Base-by-base conservation (phyloP, 2,329 filamentous ascomycete species). In the Colletotrichum simmondsii region DNA sequence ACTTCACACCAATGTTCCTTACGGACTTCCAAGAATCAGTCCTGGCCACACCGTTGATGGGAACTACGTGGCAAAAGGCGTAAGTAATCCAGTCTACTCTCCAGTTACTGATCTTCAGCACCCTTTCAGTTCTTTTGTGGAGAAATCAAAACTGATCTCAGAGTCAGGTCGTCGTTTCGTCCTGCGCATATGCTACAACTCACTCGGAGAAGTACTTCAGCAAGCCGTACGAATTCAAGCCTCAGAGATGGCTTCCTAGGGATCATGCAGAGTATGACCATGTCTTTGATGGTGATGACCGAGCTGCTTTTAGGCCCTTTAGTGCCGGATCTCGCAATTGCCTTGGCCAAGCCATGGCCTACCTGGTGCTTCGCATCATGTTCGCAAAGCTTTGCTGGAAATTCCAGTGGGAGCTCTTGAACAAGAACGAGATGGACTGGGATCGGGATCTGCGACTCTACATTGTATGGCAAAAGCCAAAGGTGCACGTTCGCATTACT, bases 391-490 rank as follows among this genome's bases (percentile, higher is more conserved):
- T 58, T 22, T 35, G 28, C 22, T 69, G 66, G 66, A 57, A 37
- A 2, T 69, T 62, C 37, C 26, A 69, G 19, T 53, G 46, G 66
- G 66, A 69, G 14, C 24, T 69, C 58, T 16, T 56, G 12, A 69
- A 69, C 46, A 28, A 37, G 46, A 30, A 56, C 24, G 53, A 62
- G 28, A 60, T 69, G 35, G 66, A 69, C n/a, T 69, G 66, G 66
- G 66, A 69, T 26, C 35, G 66, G 5, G 66, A 69, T 69, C 58
- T 69, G 8, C 35, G 66, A 19, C 46, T 69, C 5, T 69, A 69
- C 61, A 58, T 58, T 6, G 56, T 58, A 32, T 58, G 56, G 56
- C 56, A 58, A 22, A 58, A 58, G 56, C 56, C 56, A 35, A 58
- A 58, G 30, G 56, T 58, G 30, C 56, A 58, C 22, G 56, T 58